Evolutionary conservation across 139 green algal species (phyloP).

Genomic region (Edaphochlamys debaryana): DNA sequence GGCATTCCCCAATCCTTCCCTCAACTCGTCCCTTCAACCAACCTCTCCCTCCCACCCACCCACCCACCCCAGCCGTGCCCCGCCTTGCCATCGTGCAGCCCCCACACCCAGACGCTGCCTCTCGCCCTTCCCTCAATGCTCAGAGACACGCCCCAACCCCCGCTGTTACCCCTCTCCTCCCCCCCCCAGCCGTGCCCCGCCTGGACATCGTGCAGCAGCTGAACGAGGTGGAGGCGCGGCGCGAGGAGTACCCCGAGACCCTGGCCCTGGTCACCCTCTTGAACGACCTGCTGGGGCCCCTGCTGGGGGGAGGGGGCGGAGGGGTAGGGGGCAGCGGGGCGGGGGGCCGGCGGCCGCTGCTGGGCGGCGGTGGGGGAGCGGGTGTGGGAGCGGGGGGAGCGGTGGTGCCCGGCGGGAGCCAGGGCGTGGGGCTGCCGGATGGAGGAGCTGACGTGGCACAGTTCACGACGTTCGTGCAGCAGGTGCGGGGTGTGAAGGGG

Average conservation of each 20-base stretch:
- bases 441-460: conserved; percentile 56
- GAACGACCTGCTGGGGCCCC: conserved; percentile 67
- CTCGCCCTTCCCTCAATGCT: too few species aligned
- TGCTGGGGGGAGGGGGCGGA: too few species aligned
- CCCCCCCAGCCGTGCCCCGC: conserved; percentile 34
- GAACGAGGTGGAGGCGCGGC: conserved; percentile 77
- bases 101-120: too few species aligned
- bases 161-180: too few species aligned
- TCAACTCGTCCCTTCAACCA: too few species aligned
- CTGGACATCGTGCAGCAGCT: conserved; percentile 72
- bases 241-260: conserved; percentile 80
- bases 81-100: too few species aligned
- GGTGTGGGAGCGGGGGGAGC: too few species aligned
- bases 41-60: too few species aligned
- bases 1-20: too few species aligned
- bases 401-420: neutral
- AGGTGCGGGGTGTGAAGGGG: conserved; percentile 23
- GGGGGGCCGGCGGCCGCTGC: neutral
- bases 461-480: conserved; percentile 72
- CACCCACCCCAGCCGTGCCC: too few species aligned
- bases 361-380: neutral
- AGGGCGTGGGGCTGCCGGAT: conserved; percentile 47
- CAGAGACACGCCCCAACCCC: too few species aligned
- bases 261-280: conserved; percentile 76
- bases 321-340: too few species aligned